Conservation (phyloP, 2,329 filamentous ascomycete genomes). For the Xylariaceae sp. region DNA sequence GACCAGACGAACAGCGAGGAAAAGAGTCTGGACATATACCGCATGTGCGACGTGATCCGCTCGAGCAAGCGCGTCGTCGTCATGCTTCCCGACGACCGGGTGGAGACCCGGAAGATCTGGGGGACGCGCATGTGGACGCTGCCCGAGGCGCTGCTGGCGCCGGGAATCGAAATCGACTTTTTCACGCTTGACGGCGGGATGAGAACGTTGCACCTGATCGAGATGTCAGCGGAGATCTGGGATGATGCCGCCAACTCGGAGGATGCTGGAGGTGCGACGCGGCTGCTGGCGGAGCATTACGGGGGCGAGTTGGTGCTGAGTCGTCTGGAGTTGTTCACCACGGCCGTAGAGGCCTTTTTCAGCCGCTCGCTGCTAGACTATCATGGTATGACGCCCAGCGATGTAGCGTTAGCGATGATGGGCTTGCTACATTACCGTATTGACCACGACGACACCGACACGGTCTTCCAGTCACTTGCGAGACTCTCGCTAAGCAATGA, state of each 20-base stretch:
- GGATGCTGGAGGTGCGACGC: constrained; percentile 11
- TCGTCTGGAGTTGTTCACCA: constrained; percentile 22
- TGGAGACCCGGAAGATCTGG: constrained; percentile 15
- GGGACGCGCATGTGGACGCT: constrained; percentile 21
- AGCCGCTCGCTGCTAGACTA: too few relatives aligned
- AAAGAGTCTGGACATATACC: constrained; percentile 17
- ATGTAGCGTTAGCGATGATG: too few relatives aligned
- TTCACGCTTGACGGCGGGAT: constrained; percentile 4
- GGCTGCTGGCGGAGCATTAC: constrained; percentile 26
- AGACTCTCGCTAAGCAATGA: too few relatives aligned
- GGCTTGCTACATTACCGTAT: too few relatives aligned
- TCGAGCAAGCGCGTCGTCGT: constrained; percentile 14
- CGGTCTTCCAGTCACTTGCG: too few relatives aligned
- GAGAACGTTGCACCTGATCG: constrained; percentile 13
- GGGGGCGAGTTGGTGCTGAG: constrained; percentile 19
- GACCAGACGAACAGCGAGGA: constrained; percentile 3
- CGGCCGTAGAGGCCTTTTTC: too few relatives aligned
- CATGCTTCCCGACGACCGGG: constrained; percentile 11
- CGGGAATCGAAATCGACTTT: constrained; percentile 10
- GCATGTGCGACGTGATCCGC: constrained; percentile 22
- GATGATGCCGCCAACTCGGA: constrained; percentile 9
- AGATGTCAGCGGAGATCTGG: constrained; percentile 21
- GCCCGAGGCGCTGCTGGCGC: constrained; percentile 19
- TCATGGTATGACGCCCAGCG: too few relatives aligned
- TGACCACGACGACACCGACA: too few relatives aligned